Base-by-base conservation (phyloP, 805 yeast genomes). In the Saturnispora halmiae region DNA sequence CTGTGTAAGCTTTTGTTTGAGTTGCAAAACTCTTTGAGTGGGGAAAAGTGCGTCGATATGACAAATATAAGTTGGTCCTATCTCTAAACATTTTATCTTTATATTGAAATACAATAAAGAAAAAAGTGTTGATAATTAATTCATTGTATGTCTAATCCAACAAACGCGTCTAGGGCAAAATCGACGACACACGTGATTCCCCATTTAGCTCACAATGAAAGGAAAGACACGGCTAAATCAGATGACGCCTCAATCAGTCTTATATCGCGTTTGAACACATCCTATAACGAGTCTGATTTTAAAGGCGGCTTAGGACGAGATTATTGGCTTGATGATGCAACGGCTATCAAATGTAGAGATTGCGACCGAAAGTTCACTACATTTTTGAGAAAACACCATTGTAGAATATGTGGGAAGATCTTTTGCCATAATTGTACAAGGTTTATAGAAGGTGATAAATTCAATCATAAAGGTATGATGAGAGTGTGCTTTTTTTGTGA, bases 271-370 rank as follows among this genome's bases (percentile, higher is more conserved):
- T 26, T 38, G 31, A 38, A 38, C 27, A 25, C 41, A 18, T 18
- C 26, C 9, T 38, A 24, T 51, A 6, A 48, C 49, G 15, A 38
- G 48, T 19, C 37, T 51, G 9, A 47, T 48, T 37, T 51, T 46
- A 47, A 47, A 41, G 40, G 58, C 30, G 77, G 81, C 1, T 67
- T 80, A 4, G 77, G 82, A 2, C 73, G 74, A 44, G 90, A 86
- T 54, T 90, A 86, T 57, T 90, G 98, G 98, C 80, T 90, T 85
- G 86, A 88, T 52, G 96, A 90, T 63, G 83, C 90, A 31, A 83
- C 86, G 44, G 95, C 94, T 0, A 73, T 79, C 7, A 92, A 86
- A 46, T 90, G 98, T 54, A 76, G 86, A 43, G 70, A 80, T 13
- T 90, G 97, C 59, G 84, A 82, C 42, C 71, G 77, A 41, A 74